These are phyloP conservation scores for Polyporus tsugae DNA, from an alignment of 1,284 basidiomycete genomes.

Conservation along the genomic window DNA sequence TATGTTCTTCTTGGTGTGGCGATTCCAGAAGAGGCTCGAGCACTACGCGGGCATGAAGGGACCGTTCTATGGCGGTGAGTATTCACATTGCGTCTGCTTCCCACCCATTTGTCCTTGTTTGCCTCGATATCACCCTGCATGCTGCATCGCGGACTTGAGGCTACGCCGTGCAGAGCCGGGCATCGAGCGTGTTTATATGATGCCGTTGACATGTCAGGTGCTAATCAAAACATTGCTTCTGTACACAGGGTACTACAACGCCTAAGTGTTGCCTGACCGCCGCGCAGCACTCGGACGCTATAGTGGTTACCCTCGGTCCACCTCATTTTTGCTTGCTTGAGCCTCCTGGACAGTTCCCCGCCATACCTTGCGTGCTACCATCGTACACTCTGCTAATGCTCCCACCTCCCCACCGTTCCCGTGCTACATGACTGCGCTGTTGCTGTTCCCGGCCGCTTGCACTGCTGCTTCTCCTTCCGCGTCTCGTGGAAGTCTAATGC, in stretches of 20 bases:
- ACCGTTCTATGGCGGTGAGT: constrained; percentile 66
- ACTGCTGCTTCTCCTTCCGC: constrained; percentile 26
- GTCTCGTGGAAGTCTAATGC: constrained; percentile 27
- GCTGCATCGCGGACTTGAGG: constrained; percentile 18
- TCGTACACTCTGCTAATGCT: constrained; percentile 28
- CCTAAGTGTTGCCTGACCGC: constrained; percentile 31
- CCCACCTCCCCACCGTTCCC: constrained; percentile 17
- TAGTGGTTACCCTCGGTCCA: constrained; percentile 20
- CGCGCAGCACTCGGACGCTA: constrained; percentile 28
- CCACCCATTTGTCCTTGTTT: constrained; percentile 20
- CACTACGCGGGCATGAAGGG: constrained; percentile 72
- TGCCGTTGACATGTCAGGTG: constrained; percentile 20
- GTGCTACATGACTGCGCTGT: constrained; percentile 16
- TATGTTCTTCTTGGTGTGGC: constrained; percentile 78
- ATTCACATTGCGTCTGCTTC: constrained; percentile 23
- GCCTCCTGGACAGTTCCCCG: constrained; percentile 29
- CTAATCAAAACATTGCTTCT: constrained; percentile 35
- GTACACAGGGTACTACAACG: constrained; percentile 43
- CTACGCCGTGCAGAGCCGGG: constrained; percentile 18
- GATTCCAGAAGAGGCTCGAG: constrained; percentile 73
- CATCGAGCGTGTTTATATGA: constrained; percentile 20
- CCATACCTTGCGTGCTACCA: constrained; percentile 22
- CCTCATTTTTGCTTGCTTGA: constrained; percentile 19
- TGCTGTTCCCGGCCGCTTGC: constrained; percentile 12
- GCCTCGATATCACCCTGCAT: constrained; percentile 15